A percentile compares a stretch with the other conserved stretches of the same genome.
Conservation (phyloP, 208 protist species). For the Crithidia bombi region DNA sequence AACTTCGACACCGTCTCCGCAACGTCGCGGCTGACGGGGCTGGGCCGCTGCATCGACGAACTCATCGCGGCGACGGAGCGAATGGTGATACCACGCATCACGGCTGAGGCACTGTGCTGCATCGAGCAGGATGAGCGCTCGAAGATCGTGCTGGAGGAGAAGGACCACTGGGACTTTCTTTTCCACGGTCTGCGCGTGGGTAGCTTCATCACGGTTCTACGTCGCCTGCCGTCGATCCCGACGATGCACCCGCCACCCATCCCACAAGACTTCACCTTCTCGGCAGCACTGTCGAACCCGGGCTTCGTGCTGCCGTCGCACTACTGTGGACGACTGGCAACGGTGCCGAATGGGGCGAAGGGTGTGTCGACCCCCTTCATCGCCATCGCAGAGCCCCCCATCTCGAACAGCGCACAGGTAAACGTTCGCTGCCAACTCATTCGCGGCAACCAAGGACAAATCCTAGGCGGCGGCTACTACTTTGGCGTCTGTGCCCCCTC, state of each 20-base stretch:
- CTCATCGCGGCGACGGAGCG: slow-evolving; percentile 64
- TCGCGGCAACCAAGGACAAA: slow-evolving; percentile 83
- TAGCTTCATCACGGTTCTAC: slow-evolving; percentile 65
- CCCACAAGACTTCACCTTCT: slow-evolving; percentile 75
- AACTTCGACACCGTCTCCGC: slow-evolving; percentile 52
- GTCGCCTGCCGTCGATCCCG: slow-evolving; percentile 34
- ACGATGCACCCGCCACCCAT: slow-evolving; percentile 41
- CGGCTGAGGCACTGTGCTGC: slow-evolving; percentile 66
- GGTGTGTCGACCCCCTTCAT: slow-evolving; percentile 83
- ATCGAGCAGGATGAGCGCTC: slow-evolving; percentile 65
- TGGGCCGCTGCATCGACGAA: slow-evolving; percentile 69
- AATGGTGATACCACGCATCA: slow-evolving; percentile 74
- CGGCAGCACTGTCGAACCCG: slow-evolving; percentile 71
- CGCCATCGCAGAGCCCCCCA: slow-evolving; percentile 82
- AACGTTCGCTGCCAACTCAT: slow-evolving; percentile 86
- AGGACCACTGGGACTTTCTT: slow-evolving; percentile 81
- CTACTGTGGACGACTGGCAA: slow-evolving; percentile 79
- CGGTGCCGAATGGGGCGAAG: slow-evolving; percentile 67
- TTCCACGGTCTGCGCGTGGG: slow-evolving; percentile 73
- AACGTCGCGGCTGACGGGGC: slow-evolving; percentile 51
- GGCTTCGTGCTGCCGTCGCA: slow-evolving; percentile 67
- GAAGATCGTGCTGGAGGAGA: slow-evolving; percentile 74
- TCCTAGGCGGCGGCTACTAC: slow-evolving; percentile 92
- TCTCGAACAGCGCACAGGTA: slow-evolving; percentile 55
- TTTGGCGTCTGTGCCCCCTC: slow-evolving; percentile 76